Percentiles rank a stretch among this genome's conserved stretches.
These are phyloP conservation scores for Tylopilus subfusipes DNA, from an alignment of 768 basidiomycete species.

Conservation along the genomic window DNA sequence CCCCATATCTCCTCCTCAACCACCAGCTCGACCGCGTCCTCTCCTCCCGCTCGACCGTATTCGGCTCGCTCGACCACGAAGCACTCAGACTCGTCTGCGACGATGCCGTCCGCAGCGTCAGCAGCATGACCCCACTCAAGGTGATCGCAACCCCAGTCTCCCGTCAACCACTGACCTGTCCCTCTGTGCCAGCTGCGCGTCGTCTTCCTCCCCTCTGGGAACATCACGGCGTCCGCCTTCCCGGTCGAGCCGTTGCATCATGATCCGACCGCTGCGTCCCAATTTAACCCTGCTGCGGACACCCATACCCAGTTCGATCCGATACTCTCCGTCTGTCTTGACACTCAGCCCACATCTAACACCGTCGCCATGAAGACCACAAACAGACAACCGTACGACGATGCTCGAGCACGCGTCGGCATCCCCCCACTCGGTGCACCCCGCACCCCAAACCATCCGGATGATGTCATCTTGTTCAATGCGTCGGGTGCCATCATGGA, in stretches of 20 bases:
- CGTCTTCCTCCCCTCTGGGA: constrained; percentile 39
- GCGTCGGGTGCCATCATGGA: constrained; percentile 51
- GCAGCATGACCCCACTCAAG: constrained; percentile 20
- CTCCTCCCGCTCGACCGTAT: constrained; percentile 47
- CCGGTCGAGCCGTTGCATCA: constrained; percentile 31
- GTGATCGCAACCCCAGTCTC: constrained; percentile 4
- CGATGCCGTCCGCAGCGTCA: constrained; percentile 34
- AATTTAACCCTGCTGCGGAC: constrained; percentile 35
- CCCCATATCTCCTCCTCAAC: constrained; percentile 57
- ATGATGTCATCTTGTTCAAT: constrained; percentile 68
- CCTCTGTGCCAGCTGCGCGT: constrained; percentile 48
- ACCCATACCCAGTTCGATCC: constrained; percentile 26
- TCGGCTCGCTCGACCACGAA: constrained; percentile 34
- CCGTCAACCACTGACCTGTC: neutral
- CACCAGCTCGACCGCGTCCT: constrained; percentile 61
- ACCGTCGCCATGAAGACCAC: constrained; percentile 70
- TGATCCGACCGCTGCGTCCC: constrained; percentile 40
- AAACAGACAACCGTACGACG: constrained; percentile 52
- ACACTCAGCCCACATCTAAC: constrained; percentile 49
- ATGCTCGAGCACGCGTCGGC: constrained; percentile 56
- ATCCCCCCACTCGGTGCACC: constrained; percentile 33
- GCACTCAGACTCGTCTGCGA: constrained; percentile 45
- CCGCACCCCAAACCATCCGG: constrained; percentile 16
- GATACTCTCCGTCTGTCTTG: constrained; percentile 49
- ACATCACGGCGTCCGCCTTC: constrained; percentile 34